Evolutionary conservation across 495 filamentous ascomycete species (phyloP).

Genomic region (Neurospora terricola): DNA sequence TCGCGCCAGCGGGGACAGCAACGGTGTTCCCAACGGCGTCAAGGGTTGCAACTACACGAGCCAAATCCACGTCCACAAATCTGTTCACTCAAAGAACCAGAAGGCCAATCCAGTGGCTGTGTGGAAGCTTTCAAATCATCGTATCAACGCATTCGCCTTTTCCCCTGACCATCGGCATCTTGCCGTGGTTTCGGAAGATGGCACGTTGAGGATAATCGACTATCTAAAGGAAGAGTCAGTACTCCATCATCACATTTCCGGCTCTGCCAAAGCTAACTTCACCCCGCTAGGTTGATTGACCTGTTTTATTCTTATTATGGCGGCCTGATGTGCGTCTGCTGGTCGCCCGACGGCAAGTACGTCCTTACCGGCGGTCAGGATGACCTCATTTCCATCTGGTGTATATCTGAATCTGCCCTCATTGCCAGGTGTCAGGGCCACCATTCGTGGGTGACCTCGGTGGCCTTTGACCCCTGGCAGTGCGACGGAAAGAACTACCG

Average conservation of each 20-base stretch:
- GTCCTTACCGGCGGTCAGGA: constrained; percentile 93
- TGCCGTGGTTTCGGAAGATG: constrained; percentile 90
- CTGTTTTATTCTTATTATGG: constrained; percentile 89
- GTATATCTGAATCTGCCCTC: constrained; percentile 67
- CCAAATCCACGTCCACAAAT: constrained; percentile 62
- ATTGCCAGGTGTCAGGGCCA: constrained; percentile 88
- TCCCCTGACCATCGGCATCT: constrained; percentile 77
- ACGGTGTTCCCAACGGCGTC: constrained; percentile 22
- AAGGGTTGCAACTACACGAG: constrained; percentile 20
- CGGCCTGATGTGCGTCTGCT: constrained; percentile 83
- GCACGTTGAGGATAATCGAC: constrained; percentile 79
- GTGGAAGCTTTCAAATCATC: constrained; percentile 85
- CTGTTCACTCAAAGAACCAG: constrained; percentile 84
- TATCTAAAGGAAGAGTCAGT: constrained; percentile 82
- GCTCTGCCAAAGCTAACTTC: neutral
- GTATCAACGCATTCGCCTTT: constrained; percentile 81
- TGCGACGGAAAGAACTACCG: constrained; percentile 92
- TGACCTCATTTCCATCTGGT: constrained; percentile 92
- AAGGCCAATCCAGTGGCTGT: constrained; percentile 83
- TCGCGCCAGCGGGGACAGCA: constrained; percentile 28
- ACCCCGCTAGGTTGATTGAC: constrained; percentile 55
- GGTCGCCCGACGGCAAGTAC: constrained; percentile 96
- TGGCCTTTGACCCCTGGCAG: constrained; percentile 92
- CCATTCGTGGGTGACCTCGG: constrained; percentile 87
- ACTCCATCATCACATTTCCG: neutral